These are phyloP conservation scores for Beauveria varroae DNA, from an alignment of 2,329 filamentous ascomycete genomes.

Conservation along the genomic window DNA sequence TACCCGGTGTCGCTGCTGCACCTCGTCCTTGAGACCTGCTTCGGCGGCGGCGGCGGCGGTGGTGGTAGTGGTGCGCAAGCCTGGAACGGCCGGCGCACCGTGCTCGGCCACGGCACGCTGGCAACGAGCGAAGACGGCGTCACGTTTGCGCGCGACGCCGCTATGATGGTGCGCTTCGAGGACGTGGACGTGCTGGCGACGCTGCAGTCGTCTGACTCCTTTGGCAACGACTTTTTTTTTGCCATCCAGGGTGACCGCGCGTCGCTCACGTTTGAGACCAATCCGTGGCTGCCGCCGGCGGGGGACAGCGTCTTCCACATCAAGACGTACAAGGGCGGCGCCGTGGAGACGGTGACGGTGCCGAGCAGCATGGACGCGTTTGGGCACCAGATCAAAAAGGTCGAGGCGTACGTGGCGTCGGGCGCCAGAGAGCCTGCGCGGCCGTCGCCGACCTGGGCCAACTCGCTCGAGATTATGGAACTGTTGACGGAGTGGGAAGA, in stretches of 20 bases:
- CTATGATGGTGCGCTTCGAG: conserved; percentile 18
- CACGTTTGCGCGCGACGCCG: conserved; percentile 17
- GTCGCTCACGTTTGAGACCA: conserved; percentile 19
- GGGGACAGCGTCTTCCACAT: conserved; percentile 20
- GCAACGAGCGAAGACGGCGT: conserved; percentile 14
- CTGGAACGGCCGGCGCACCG: conserved; percentile 13
- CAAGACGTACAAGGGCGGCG: conserved; percentile 16
- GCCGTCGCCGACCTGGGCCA: conserved; percentile 18
- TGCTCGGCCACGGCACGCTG: conserved; percentile 18
- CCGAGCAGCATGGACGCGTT: conserved; percentile 18
- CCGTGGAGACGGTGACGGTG: conserved; percentile 16
- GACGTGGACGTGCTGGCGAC: conserved; percentile 18
- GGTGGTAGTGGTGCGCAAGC: neutral
- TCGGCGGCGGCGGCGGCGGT: conserved; percentile 7
- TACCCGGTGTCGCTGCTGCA: conserved; percentile 22
- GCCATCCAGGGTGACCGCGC: conserved; percentile 19
- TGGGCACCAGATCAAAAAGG: conserved; percentile 18
- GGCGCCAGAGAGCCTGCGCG: conserved; percentile 16
- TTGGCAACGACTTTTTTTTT: conserved; percentile 21
- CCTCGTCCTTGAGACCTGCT: conserved; percentile 19
- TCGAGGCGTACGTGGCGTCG: conserved; percentile 17
- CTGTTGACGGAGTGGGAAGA: conserved; percentile 21
- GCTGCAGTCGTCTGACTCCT: conserved; percentile 21
- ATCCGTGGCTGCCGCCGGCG: conserved; percentile 21
- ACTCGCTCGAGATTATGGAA: conserved; percentile 21